Percentiles rank a stretch among this genome's conserved stretches.
Conservation (phyloP, 345 rosid genomes). For the Lepidium aucheri region DNA sequence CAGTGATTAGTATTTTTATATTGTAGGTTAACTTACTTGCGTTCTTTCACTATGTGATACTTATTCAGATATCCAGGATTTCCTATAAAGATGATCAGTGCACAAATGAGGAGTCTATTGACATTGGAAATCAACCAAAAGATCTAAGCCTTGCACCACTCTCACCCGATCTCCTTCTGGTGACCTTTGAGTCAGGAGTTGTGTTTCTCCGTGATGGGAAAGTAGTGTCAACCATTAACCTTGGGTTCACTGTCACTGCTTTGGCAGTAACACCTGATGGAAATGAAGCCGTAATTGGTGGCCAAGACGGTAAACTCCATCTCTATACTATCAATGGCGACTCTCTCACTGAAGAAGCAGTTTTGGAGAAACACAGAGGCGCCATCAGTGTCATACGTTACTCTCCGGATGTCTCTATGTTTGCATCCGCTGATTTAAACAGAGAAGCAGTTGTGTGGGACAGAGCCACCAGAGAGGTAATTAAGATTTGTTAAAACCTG, state of each 20-base stretch:
- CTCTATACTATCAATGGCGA: conserved; percentile 60
- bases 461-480: conserved; percentile 74
- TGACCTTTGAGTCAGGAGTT: conserved; percentile 69
- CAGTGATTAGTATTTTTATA: not conserved
- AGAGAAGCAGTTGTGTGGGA: conserved; percentile 95
- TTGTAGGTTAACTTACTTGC: not conserved
- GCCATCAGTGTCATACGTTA: conserved; percentile 73
- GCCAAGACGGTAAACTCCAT: conserved; percentile 76
- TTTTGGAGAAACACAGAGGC: conserved; percentile 85
- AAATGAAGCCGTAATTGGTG: conserved; percentile 78
- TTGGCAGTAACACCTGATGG: conserved; percentile 85
- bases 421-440: conserved; percentile 84
- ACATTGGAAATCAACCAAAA: conserved; percentile 79
- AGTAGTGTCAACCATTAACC: conserved; percentile 59
- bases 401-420: conserved; percentile 89
- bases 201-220: conserved; percentile 63
- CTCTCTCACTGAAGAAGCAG: conserved; percentile 64
- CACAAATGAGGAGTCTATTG: conserved; percentile 54
- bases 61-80: conserved; percentile 64
- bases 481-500: not conserved
- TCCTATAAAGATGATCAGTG: conserved; percentile 61
- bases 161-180: conserved; percentile 61
- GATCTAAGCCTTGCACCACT: conserved; percentile 73
- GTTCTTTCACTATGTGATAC: not conserved
- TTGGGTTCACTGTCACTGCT: conserved; percentile 77